These are phyloP conservation scores for Harringtonia aguacate DNA, from an alignment of 2,329 filamentous ascomycete genomes.

Conservation along the genomic window DNA sequence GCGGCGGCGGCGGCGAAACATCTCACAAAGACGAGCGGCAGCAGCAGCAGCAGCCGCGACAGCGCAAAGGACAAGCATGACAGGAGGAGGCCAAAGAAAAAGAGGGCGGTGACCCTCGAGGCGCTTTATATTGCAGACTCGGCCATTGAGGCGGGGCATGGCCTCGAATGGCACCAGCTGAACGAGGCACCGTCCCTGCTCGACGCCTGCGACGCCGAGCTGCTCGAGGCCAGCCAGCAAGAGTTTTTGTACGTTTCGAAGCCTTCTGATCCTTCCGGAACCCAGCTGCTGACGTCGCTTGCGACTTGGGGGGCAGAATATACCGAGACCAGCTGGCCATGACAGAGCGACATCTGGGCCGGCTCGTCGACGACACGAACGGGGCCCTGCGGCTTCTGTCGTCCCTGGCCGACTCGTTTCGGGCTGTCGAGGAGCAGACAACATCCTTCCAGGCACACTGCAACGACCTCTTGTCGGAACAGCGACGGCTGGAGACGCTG, in stretches of 20 bases:
- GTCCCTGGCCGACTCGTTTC: slow-evolving; percentile 75
- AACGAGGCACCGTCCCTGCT: slow-evolving; percentile 21
- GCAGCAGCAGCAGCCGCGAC: background rate
- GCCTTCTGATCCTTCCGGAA: background rate
- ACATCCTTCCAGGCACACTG: slow-evolving; percentile 90
- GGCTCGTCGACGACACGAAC: slow-evolving; percentile 66
- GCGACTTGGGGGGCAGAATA: slow-evolving; percentile 1
- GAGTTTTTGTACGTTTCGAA: slow-evolving; percentile 60
- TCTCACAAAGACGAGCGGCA: background rate
- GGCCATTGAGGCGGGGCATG: slow-evolving; percentile 7
- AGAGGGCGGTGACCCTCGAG: slow-evolving; percentile 33
- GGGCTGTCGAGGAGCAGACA: slow-evolving; percentile 78
- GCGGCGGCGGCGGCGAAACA: background rate
- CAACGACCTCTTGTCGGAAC: slow-evolving; percentile 74
- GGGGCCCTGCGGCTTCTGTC: slow-evolving; percentile 66
- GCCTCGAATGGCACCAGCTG: slow-evolving; percentile 8
- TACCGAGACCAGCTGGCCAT: slow-evolving; percentile 75
- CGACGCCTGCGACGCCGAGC: slow-evolving; percentile 52
- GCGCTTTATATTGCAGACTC: slow-evolving; percentile 32
- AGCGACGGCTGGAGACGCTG: slow-evolving; percentile 65
- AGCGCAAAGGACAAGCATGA: background rate
- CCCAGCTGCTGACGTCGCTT: no score
- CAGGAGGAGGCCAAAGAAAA: slow-evolving; percentile 14
- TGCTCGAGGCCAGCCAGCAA: slow-evolving; percentile 74
- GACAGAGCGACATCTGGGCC: slow-evolving; percentile 69